Conservation (phyloP, 139 green algal genomes). For the Yamagishiella unicocca region DNA sequence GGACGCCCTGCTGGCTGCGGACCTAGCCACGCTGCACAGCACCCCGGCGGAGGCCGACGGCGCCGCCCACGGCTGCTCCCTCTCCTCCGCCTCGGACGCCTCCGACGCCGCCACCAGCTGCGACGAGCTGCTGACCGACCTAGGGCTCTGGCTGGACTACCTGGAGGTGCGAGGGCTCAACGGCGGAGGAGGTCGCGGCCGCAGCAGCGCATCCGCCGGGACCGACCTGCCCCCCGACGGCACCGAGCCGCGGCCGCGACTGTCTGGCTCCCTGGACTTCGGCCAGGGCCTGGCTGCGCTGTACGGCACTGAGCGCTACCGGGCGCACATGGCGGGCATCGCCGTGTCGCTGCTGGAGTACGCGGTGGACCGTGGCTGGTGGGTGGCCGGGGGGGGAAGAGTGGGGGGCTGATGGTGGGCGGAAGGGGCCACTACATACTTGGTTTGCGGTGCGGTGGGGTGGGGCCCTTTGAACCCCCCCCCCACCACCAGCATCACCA, state of each 20-base stretch:
- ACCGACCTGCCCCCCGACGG: no score
- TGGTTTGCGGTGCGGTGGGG: neutral
- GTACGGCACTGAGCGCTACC: slow-evolving; percentile 35
- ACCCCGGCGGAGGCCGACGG: neutral
- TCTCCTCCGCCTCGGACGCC: neutral
- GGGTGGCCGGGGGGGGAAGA: neutral
- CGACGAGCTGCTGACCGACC: slow-evolving; percentile 30
- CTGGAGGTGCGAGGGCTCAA: neutral
- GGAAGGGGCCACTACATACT: neutral
- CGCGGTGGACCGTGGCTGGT: slow-evolving; percentile 41
- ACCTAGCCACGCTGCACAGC: neutral
- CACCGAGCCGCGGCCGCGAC: no score
- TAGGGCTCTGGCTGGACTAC: slow-evolving; percentile 45
- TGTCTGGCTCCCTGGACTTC: slow-evolving; percentile 12
- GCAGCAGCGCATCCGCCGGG: no score
- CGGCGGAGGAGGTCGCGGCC: neutral
- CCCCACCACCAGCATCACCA: neutral
- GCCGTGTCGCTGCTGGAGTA: slow-evolving; percentile 36
- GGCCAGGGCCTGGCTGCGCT: slow-evolving; percentile 20
- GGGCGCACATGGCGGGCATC: slow-evolving; percentile 23
- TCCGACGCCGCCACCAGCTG: neutral
- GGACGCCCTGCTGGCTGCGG: slow-evolving; percentile 9
- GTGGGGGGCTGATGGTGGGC: neutral
- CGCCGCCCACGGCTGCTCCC: neutral
- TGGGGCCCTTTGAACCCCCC: neutral